Evolutionary conservation across 129 eudicot genomes (phyloP).

Genomic region (Flaveria ramosissima): DNA sequence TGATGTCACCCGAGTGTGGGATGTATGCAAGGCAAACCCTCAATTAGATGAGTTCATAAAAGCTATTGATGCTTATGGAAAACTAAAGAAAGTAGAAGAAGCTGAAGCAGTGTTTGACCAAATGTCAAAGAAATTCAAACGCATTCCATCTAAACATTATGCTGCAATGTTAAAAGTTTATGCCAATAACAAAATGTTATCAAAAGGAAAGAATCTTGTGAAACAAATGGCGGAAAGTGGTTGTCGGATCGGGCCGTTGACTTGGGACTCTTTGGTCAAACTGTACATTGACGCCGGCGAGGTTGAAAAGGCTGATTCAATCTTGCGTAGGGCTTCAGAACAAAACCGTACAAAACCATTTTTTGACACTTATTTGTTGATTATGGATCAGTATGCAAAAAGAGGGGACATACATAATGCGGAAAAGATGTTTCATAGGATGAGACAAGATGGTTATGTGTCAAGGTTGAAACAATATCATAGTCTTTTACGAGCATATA

Average conservation of each 20-base stretch:
- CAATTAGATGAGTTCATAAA: slow-evolving; percentile 41
- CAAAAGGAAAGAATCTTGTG: slow-evolving; percentile 74
- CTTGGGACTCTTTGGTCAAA: slow-evolving; percentile 76
- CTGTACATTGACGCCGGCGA: slow-evolving; percentile 74
- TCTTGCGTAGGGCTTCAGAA: slow-evolving; percentile 53
- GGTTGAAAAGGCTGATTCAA: slow-evolving; percentile 71
- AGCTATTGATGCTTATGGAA: slow-evolving; percentile 81
- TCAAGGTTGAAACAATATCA: slow-evolving; percentile 42
- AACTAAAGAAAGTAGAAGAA: slow-evolving; percentile 58
- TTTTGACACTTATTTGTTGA: slow-evolving; percentile 42
- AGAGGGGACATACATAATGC: slow-evolving; percentile 79
- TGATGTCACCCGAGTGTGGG: slow-evolving; percentile 75
- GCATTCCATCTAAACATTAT: slow-evolving; percentile 47
- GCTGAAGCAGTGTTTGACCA: slow-evolving; percentile 73
- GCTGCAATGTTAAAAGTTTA: slow-evolving; percentile 54
- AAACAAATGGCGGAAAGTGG: slow-evolving; percentile 67
- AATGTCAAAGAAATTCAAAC: slow-evolving; percentile 34
- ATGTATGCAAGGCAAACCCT: slow-evolving; percentile 50
- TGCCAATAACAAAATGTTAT: slow-evolving; percentile 62
- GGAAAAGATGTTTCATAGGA: slow-evolving; percentile 66
- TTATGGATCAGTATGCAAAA: slow-evolving; percentile 65
- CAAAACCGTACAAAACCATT: slow-evolving; percentile 47
- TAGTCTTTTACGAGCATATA: slow-evolving; percentile 51
- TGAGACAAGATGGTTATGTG: slow-evolving; percentile 67
- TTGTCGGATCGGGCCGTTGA: slow-evolving; percentile 56